Evolutionary conservation across 2,329 filamentous ascomycete species (phyloP), one percentile per base, ranked within the genome.

Genomic region (Paracorniculantispora psalliotae): DNA sequence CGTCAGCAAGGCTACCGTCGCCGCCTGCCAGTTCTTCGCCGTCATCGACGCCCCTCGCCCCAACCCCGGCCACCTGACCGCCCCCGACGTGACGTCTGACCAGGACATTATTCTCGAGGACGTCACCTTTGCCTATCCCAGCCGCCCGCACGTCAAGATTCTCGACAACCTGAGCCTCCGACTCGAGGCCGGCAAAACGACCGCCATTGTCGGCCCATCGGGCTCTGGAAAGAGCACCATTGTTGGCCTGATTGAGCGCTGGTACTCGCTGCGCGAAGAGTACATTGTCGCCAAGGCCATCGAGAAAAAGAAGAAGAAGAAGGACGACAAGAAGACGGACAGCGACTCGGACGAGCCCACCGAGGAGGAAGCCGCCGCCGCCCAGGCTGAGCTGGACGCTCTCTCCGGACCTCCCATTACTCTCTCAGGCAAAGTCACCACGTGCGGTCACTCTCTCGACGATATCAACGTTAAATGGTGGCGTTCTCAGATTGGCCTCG

Each of bases 141-240:
- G 76, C 51, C 78, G 87, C 13, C 83, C 85, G 0, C 79, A 86
- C 60, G 81, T 87, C 61, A 84, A 83, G 65, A 82, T 90, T 0
- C 71, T 90, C 1, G 79, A 88, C 63, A 73, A 78, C 2, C 69
- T 90, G 2, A 78, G 80, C 64, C 71, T 90, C 9, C 75, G 70
- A 0, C 82, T 91, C 58, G 77, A 82, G 61, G 78, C 82, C 8
- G 86, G 86, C 21, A 88, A 89, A 66, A 81, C 86, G 2, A 90
- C 87, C 0, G 89, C 89, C 2, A 86, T 92, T 19, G 88, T 92
- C 21, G 89, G 89, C 0, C 82, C 87, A 0, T 89, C 86, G 2
- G 89, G 89, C 0, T 86, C 82, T 4, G 89, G 89, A 0, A 92
- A 92, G 69, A 89, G 85, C 53, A 92, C 89, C 0, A 84, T 91